Evolutionary conservation across 345 rosid species (phyloP).

Genomic region (Alliaria petiolata): DNA sequence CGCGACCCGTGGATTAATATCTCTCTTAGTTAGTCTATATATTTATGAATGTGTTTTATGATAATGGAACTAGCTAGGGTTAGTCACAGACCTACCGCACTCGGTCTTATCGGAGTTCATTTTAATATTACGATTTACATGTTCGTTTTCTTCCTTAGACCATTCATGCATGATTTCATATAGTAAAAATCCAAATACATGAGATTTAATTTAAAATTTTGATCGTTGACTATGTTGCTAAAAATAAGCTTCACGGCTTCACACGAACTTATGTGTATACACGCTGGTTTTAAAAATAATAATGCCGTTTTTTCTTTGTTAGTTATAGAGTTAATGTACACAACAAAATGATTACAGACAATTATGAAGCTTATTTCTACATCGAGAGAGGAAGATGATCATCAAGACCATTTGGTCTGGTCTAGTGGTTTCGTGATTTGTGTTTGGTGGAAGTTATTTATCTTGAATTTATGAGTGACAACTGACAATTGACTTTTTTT

Average conservation of each 20-base stretch:
- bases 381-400: neutral
- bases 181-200: neutral
- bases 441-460: constrained; percentile 9
- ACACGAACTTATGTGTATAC: neutral
- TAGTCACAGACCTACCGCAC: constrained; percentile 11
- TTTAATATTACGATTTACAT: neutral
- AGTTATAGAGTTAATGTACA: neutral
- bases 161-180: too few relatives aligned
- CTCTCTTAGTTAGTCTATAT: neutral
- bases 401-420: constrained; percentile 11
- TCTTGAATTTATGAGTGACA: too few relatives aligned
- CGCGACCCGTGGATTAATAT: neutral
- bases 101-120: neutral
- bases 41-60: neutral
- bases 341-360: neutral
- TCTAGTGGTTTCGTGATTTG: constrained; percentile 7
- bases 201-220: neutral
- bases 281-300: neutral
- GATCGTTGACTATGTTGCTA: neutral
- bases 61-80: neutral
- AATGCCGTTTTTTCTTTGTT: neutral
- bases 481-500: too few relatives aligned
- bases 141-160: neutral
- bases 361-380: neutral
- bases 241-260: neutral